These are phyloP conservation scores for Fusarium piperis DNA, from an alignment of 2,329 filamentous ascomycete species.

Conservation along the genomic window DNA sequence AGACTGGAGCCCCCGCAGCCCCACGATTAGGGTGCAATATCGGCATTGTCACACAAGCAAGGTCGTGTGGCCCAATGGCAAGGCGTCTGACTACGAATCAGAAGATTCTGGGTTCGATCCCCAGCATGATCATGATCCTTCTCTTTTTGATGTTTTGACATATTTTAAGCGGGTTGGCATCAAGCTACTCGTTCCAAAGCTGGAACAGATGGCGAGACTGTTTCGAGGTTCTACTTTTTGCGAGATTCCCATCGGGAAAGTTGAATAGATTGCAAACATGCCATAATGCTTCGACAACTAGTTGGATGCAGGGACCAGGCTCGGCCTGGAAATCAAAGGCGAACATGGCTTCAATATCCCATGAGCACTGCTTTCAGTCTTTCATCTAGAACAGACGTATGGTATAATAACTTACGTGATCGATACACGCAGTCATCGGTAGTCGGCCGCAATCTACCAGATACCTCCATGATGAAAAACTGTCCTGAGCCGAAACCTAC, in stretches of 20 bases:
- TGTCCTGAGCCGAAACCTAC: neutral
- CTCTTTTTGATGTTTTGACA: neutral
- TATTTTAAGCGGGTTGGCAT: neutral
- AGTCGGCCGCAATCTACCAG: too few species aligned
- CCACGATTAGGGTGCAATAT: neutral
- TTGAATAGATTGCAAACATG: neutral
- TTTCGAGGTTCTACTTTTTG: neutral
- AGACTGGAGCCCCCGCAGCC: neutral
- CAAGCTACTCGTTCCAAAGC: neutral
- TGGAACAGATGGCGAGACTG: neutral
- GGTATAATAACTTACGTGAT: neutral
- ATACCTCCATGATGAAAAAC: too few species aligned
- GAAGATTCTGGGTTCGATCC: constrained; percentile 48
- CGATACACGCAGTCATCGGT: neutral
- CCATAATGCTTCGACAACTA: neutral
- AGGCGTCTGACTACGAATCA: constrained; percentile 49
- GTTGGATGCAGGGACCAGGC: too few species aligned
- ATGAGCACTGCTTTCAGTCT: neutral
- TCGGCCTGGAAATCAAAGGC: neutral
- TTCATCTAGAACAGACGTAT: neutral
- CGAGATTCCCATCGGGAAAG: too few species aligned
- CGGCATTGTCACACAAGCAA: neutral
- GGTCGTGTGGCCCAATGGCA: constrained; percentile 45
- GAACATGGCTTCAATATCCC: neutral
- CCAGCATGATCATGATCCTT: constrained; percentile 29